A percentile compares a stretch with the other conserved stretches of the same genome.
phyloP scores from a whole-genome alignment of 1,284 basidiomycete species.

The Ceratobasidium theobromae region DNA sequence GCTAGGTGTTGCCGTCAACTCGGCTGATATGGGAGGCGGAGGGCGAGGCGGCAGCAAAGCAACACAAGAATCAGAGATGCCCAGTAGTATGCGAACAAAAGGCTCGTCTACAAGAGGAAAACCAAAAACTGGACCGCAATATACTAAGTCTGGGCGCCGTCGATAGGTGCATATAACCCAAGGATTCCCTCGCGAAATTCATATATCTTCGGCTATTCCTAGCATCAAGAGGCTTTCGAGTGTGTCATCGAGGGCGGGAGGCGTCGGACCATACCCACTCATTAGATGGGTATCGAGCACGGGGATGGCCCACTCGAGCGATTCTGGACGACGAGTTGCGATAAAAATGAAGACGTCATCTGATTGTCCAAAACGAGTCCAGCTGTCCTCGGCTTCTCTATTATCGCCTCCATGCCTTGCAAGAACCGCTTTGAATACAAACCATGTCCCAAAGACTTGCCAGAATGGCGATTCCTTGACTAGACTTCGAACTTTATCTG shows the following conservation, averaged over 20 bases:
- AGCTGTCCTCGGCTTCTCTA: neutral
- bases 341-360: conserved; percentile 62
- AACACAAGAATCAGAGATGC: conserved; percentile 5
- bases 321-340: conserved; percentile 58
- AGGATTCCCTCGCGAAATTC: neutral
- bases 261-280: conserved; percentile 51
- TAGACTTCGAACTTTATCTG: conserved; percentile 75
- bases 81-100: neutral
- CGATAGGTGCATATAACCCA: conserved; percentile 11
- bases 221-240: conserved; percentile 70
- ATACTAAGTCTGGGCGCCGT: conserved; percentile 27
- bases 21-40: conserved; percentile 24
- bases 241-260: conserved; percentile 59
- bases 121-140: conserved; percentile 25
- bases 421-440: conserved; percentile 65
- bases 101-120: conserved; percentile 18
- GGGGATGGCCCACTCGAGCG: conserved; percentile 58
- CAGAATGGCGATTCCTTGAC: conserved; percentile 78
- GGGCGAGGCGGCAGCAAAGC: conserved; percentile 28
- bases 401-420: conserved; percentile 37
- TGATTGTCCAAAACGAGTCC: conserved; percentile 34
- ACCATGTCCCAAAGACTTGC: conserved; percentile 81
- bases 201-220: conserved; percentile 41
- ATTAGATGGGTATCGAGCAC: conserved; percentile 56
- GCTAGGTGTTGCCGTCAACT: conserved; percentile 54